phyloP scores from a whole-genome alignment of 306 rosid species.

The Psophocarpus tetragonolobus region DNA sequence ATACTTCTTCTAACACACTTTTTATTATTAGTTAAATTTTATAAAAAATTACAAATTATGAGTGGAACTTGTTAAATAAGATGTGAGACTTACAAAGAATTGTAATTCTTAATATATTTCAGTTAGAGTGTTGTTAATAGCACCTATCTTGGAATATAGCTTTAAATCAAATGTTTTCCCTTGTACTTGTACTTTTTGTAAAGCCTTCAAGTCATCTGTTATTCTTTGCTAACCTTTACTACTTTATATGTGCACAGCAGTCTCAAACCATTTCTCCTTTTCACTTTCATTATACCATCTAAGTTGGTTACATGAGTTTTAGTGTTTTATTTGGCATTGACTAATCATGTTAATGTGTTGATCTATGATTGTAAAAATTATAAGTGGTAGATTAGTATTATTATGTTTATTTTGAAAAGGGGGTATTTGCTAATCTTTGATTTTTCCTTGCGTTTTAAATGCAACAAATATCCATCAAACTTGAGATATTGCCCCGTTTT shows the following conservation, averaged over 20 bases:
- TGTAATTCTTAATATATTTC: not conserved
- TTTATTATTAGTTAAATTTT: not conserved
- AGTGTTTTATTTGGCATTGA: not conserved
- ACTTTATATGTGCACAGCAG: not conserved
- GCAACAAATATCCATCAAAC: not conserved
- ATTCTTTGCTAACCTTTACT: not conserved
- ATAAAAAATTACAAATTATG: not conserved
- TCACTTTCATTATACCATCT: not conserved
- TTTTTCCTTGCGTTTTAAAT: slow-evolving; percentile 10
- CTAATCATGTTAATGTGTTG: not conserved
- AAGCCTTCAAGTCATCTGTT: not conserved
- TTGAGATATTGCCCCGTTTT: not conserved
- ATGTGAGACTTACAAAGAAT: not conserved
- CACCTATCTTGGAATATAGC: not conserved
- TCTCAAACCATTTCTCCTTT: not conserved
- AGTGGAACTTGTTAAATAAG: not conserved
- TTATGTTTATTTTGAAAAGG: not conserved
- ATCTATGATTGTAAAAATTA: not conserved
- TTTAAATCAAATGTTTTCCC: not conserved
- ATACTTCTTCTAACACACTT: not conserved
- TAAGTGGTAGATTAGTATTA: not conserved
- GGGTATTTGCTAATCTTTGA: not conserved
- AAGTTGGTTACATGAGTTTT: not conserved
- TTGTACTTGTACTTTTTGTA: not conserved
- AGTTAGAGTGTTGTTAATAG: not conserved